Percentiles rank a stretch among this genome's conserved stretches.
These are phyloP conservation scores for Aureobasidium sp. DNA, from an alignment of 2,329 filamentous ascomycete species.

Conservation along the genomic window DNA sequence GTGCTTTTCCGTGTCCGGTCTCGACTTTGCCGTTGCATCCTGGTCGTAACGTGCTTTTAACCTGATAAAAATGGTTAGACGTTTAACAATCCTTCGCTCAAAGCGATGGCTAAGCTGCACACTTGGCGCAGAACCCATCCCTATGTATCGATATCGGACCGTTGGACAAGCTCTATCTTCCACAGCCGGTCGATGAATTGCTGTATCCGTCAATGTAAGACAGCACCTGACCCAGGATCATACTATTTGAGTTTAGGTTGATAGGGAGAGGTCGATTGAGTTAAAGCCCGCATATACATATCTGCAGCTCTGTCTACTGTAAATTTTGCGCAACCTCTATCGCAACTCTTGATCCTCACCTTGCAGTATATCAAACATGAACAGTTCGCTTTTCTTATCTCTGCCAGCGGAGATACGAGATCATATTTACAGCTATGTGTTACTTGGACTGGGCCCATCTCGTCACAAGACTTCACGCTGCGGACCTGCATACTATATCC, in stretches of 20 bases:
- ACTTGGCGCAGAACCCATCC: neutral
- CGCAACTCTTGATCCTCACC: neutral
- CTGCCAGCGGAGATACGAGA: constrained; percentile 1
- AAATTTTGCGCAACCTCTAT: neutral
- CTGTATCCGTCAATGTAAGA: constrained; percentile 18
- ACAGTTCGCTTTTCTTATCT: neutral
- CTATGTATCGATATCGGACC: constrained; percentile 18
- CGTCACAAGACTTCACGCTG: neutral
- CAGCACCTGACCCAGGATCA: constrained; percentile 8
- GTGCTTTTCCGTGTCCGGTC: neutral
- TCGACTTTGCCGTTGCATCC: constrained; percentile 8
- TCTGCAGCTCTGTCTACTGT: neutral
- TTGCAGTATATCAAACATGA: neutral
- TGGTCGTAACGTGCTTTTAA: neutral
- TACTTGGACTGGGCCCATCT: neutral
- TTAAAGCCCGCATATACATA: neutral
- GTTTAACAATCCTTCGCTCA: constrained; percentile 12
- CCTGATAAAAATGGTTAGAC: neutral
- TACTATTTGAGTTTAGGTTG: constrained; percentile 10
- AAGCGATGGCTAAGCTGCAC: neutral
- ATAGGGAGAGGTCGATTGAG: neutral
- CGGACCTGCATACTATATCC: constrained; percentile 8
- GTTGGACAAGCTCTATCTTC: neutral
- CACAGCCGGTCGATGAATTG: constrained; percentile 11
- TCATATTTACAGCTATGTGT: constrained; percentile 7